A percentile compares a stretch with the other conserved stretches of the same genome.
These are phyloP conservation scores for Colletotrichum simmondsii DNA, from an alignment of 2,329 filamentous ascomycete species.

Conservation along the genomic window DNA sequence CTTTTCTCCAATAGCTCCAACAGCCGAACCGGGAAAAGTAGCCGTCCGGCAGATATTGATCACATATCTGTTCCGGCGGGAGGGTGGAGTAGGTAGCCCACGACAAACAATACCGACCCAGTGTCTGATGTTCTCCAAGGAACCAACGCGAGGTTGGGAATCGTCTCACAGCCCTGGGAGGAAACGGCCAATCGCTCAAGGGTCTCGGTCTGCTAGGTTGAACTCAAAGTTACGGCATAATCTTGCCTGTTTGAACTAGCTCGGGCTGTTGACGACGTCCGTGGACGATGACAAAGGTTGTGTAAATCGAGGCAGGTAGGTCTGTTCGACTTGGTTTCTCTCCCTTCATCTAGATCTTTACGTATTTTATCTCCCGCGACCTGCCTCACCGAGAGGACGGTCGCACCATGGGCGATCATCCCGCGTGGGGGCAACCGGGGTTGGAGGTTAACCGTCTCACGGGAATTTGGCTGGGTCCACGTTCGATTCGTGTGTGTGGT, in stretches of 20 bases:
- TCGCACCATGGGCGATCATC: constrained; percentile 13
- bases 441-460: background rate
- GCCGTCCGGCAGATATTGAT: background rate
- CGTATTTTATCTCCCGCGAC: background rate
- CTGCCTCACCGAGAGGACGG: constrained; percentile 22
- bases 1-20: background rate
- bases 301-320: background rate
- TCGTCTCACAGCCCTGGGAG: background rate
- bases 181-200: background rate
- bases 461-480: background rate
- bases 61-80: background rate
- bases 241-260: background rate
- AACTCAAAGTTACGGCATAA: constrained; percentile 17
- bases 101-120: background rate
- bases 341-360: background rate
- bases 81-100: background rate
- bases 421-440: constrained; percentile 20
- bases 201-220: constrained; percentile 3
- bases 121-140: background rate
- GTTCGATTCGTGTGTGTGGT: background rate
- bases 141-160: background rate
- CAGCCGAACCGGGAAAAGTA: no score
- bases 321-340: background rate
- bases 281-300: background rate
- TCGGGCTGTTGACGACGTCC: background rate